Conservation (phyloP, 306 rosid genomes). For the Heteromeles arbutifolia region DNA sequence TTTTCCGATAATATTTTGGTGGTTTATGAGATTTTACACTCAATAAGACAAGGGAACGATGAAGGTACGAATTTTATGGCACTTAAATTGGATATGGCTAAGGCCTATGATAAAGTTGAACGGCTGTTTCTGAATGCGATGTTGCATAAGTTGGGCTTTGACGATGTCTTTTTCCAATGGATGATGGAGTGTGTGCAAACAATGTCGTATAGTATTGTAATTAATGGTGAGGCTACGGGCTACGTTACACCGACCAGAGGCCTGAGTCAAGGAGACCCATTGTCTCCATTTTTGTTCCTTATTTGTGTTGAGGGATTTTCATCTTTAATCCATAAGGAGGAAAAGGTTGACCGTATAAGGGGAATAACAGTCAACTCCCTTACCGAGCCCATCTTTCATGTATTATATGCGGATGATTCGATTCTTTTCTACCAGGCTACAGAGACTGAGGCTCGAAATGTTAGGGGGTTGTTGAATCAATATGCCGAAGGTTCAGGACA, state of each 20-base stretch:
- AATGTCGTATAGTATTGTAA: neutral
- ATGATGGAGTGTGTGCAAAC: neutral
- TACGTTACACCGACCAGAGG: neutral
- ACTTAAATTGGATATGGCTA: neutral
- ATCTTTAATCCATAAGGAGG: neutral
- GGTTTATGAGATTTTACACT: neutral
- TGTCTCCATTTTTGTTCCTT: neutral
- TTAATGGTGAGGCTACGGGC: neutral
- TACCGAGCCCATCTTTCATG: neutral
- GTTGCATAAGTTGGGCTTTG: neutral
- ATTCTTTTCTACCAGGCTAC: neutral
- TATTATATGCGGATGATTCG: neutral
- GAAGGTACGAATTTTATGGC: neutral
- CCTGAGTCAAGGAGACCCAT: neutral
- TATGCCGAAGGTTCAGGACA: no score
- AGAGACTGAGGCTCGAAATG: neutral
- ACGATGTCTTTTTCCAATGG: no score
- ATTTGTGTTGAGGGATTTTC: neutral
- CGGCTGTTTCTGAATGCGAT: neutral
- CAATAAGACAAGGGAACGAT: rapidly evolving
- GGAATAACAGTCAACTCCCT: neutral
- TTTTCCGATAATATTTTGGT: neutral
- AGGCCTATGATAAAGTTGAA: neutral
- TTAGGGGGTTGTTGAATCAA: no score
- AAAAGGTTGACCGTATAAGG: neutral